Base-by-base conservation (phyloP, 139 green algal species). In the Tetraselmis striata region DNA sequence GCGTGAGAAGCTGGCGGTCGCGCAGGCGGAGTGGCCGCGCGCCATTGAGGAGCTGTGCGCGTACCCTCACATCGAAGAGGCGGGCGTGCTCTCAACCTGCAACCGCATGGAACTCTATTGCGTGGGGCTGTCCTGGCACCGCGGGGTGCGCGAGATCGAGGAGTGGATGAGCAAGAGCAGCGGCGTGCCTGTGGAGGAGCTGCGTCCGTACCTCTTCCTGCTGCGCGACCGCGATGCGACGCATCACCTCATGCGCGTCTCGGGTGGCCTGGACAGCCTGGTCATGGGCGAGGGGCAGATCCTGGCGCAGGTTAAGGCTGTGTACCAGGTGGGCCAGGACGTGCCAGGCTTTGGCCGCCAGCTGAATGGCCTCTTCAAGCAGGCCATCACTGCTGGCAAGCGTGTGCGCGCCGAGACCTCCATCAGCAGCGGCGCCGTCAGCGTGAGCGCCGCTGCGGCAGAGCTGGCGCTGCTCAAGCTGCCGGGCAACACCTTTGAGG, bases 211-310 rank as follows among this genome's bases (percentile, higher is more conserved):
- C 89, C 88, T 99, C 32, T 99, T 99, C 88, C 83, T 99, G 83
- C 92, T 98, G 75, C 84, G 92, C n/a, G 95, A 99, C 89, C 85
- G 91, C 24, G 97, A 99, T 59, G 97, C 97, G n/a, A 98, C 94
- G 0, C 82, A 89, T 0, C 97, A 99, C 87, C 88, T 99, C 79
- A 89, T 99, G 86, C 89, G 93, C 59, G 97, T 99, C 28, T 90
- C 95, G 0, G 94, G 92, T 29, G 97, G 97, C 77, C 92, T 99
- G 2, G 97, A 99, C 85, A 98, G 94, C 0, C 92, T 99, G 23
- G 97, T 99, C 0, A 96, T 99, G 93, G 97, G 97, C 26, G 97
- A 99, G 90, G 97, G 97, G 26, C 97, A 99, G 86, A 99, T 99
- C 81, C 88, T 99, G 59, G 95, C 97, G 23, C 97, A 99, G 89